phyloP scores from a whole-genome alignment of 2,329 filamentous ascomycete species.

The Ascochyta clinopodiicola region DNA sequence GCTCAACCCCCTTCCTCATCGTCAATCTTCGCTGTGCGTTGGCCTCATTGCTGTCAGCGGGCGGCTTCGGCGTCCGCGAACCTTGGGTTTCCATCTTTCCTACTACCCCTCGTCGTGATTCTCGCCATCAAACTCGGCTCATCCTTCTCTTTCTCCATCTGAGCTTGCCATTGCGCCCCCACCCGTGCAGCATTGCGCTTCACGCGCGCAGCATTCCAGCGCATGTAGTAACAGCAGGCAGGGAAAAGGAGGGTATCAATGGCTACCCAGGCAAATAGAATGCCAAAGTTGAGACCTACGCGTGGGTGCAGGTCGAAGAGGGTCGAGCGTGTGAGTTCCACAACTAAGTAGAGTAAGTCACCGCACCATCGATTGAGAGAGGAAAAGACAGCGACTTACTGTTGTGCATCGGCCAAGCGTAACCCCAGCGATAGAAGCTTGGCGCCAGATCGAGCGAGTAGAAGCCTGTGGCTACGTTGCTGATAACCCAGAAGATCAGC shows the following conservation, averaged over 20 bases:
- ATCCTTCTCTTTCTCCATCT: conserved; percentile 40
- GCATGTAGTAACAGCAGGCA: conserved; percentile 52
- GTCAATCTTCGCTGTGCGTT: too few species aligned
- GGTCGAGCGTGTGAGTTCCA: conserved; percentile 64
- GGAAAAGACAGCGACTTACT: conserved; percentile 44
- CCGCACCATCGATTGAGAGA: background rate
- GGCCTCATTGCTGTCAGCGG: too few species aligned
- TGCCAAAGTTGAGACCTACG: conserved; percentile 66
- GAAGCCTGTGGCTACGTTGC: conserved; percentile 67
- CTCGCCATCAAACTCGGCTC: conserved; percentile 33
- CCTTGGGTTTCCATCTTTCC: background rate
- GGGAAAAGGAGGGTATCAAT: conserved; percentile 63
- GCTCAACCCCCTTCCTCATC: too few species aligned
- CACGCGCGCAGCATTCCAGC: conserved; percentile 45
- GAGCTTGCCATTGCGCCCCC: conserved; percentile 34
- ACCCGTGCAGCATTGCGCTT: conserved; percentile 32
- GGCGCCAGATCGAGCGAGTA: conserved; percentile 64
- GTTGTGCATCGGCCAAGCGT: conserved; percentile 69
- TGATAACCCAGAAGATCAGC: conserved; percentile 72
- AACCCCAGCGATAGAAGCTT: conserved; percentile 66
- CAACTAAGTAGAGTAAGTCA: conserved; percentile 49
- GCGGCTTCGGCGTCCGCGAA: too few species aligned
- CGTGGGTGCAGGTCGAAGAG: conserved; percentile 65
- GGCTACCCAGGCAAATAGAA: conserved; percentile 64
- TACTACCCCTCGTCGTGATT: conserved; percentile 31